These are phyloP conservation scores for Chalciporus chontae DNA, from an alignment of 768 basidiomycete species.

Conservation along the genomic window DNA sequence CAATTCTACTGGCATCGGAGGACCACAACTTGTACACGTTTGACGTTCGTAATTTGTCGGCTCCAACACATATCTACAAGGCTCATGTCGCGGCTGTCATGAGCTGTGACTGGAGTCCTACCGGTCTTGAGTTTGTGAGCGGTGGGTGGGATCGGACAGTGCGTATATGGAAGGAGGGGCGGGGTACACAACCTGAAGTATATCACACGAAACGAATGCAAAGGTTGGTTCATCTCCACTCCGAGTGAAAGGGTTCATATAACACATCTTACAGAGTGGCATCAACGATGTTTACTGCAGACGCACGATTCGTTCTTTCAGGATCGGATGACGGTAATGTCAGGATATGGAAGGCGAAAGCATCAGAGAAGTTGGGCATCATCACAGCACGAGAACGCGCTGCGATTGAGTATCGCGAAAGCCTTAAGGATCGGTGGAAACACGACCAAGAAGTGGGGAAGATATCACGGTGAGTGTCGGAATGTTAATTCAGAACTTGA, in stretches of 20 bases:
- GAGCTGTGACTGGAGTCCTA: constrained; percentile 97
- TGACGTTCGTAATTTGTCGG: constrained; percentile 80
- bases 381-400: constrained; percentile 88
- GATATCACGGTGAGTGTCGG: constrained; percentile 63
- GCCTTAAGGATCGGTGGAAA: constrained; percentile 86
- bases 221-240: constrained; percentile 45
- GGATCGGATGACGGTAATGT: constrained; percentile 96
- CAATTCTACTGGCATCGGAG: constrained; percentile 92
- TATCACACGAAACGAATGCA: constrained; percentile 99
- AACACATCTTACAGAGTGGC: constrained; percentile 57
- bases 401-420: constrained; percentile 88
- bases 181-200: constrained; percentile 77
- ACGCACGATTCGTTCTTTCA: constrained; percentile 85
- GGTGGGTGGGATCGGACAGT: constrained; percentile 97
- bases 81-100: constrained; percentile 96
- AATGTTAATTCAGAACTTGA: background rate
- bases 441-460: constrained; percentile 77
- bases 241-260: background rate
- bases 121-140: constrained; percentile 91
- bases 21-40: constrained; percentile 99
- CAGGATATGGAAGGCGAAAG: constrained; percentile 91
- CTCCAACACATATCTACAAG: constrained; percentile 92
- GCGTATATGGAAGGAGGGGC: constrained; percentile 87
- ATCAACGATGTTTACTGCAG: constrained; percentile 82
- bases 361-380: constrained; percentile 88